A percentile compares a stretch with the other conserved stretches of the same genome.
phyloP scores from a whole-genome alignment of 225 moss, liverwort and hornwort genomes.

The Neckera pumila region DNA sequence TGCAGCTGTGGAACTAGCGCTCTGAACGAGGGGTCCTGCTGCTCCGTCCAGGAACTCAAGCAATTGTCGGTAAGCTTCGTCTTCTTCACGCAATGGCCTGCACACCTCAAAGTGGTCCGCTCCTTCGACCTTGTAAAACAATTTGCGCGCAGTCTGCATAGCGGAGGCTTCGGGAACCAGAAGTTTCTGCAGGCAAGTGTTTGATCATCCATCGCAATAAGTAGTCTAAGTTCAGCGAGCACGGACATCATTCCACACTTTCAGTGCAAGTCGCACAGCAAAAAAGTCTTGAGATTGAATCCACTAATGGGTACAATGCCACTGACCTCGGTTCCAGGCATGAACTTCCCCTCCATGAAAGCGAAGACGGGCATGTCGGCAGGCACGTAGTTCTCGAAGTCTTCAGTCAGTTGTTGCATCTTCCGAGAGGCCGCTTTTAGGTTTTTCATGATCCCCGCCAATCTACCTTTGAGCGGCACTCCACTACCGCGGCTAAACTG shows the following conservation, averaged over 20 bases:
- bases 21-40: background rate
- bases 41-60: background rate
- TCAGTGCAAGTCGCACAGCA: background rate
- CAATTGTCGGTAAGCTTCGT: background rate
- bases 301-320: background rate
- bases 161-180: slow-evolving; percentile 6
- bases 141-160: background rate
- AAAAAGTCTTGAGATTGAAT: background rate
- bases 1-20: background rate
- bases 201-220: background rate
- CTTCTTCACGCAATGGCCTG: background rate
- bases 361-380: background rate
- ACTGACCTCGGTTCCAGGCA: slow-evolving; percentile 12
- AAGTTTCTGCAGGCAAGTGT: background rate
- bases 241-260: background rate
- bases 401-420: slow-evolving; percentile 11
- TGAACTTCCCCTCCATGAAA: slow-evolving; percentile 3
- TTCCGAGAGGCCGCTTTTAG: background rate
- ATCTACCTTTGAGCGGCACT: background rate
- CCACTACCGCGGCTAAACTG: background rate
- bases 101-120: slow-evolving; percentile 9
- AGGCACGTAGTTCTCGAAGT: slow-evolving; percentile 12
- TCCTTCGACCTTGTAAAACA: background rate
- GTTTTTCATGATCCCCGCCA: slow-evolving; percentile 26
- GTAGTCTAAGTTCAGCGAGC: background rate